Base-by-base conservation (phyloP, 805 yeast species). In the Komagataella phaffii region DNA sequence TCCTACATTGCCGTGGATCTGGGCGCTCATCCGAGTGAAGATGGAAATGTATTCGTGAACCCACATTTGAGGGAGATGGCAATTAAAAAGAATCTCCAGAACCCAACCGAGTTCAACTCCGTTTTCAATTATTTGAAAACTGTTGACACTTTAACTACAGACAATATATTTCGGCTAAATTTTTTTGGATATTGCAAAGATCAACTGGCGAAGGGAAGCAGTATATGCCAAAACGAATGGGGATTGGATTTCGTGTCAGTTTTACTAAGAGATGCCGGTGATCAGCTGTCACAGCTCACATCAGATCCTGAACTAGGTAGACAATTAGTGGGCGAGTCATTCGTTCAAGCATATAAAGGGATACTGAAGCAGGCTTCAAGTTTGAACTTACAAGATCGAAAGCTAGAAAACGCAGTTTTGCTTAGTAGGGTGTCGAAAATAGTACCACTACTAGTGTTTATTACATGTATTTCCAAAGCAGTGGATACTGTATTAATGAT, bases 191-290 rank as follows among this genome's bases (percentile, higher is more conserved):
- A 71, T 61, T 76, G 83, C 59, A 71, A 77, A 30, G 51, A 59
- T 3, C 69, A 68, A 43, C 53, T 48, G 53, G 54, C 14, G 53
- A 59, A 14, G 52, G 55, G 48, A 19, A 49, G 30, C 47, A 57
- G 50, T 49, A 60, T 54, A 57, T 70, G 80, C 55, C 59, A 57
- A 7, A 67, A 71, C 49, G 59, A 63, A 49, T 49, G 48, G 24
- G 81, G 80, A 1, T 59, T 76, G 52, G 81, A 79, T 58, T 56
- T 77, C 14, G 61, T 74, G 7, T 65, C 76, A 6, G 72, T 73
- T 12, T 61, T 77, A 14, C 66, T 77, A 8, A 66, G 72, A 52
- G 84, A 79, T 60, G 68, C 80, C 10, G 80, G 79, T 3, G 64
- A 63, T 2, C 79, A 73, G 55, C 61, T 75, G 60, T 72, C 23